These are phyloP conservation scores for Cladobotryum protrusum DNA, from an alignment of 2,329 filamentous ascomycete species.

Conservation along the genomic window DNA sequence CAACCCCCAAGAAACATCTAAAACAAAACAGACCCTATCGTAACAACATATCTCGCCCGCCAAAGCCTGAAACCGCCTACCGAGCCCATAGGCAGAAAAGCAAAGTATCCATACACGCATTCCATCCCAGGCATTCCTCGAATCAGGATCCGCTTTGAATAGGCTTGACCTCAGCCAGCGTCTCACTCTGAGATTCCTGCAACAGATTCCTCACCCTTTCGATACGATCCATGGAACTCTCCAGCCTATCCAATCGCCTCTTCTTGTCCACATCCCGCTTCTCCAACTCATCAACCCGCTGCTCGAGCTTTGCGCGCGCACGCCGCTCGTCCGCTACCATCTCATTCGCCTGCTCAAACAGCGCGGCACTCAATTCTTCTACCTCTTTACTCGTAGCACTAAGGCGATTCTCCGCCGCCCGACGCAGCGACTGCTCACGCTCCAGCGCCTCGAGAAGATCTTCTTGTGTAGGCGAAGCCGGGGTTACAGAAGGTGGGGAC, in stretches of 20 bases:
- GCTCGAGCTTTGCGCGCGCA: constrained; percentile 64
- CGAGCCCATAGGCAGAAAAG: too few species aligned
- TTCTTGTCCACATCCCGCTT: constrained; percentile 64
- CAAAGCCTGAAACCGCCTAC: too few species aligned
- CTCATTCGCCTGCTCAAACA: constrained; percentile 81
- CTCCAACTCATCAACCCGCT: constrained; percentile 63
- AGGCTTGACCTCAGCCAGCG: too few species aligned
- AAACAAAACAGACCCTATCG: too few species aligned
- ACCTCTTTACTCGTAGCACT: constrained; percentile 64
- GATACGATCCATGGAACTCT: constrained; percentile 64
- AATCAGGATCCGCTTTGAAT: too few species aligned
- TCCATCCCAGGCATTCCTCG: too few species aligned
- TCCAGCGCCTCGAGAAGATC: constrained; percentile 59
- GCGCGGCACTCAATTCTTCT: constrained; percentile 66
- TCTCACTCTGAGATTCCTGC: constrained; percentile 23
- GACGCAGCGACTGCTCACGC: constrained; percentile 60
- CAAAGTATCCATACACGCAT: too few species aligned
- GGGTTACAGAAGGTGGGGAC: background rate
- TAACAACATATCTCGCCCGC: too few species aligned
- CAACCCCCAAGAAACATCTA: too few species aligned
- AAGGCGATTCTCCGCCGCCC: constrained; percentile 62
- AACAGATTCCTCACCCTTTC: constrained; percentile 62
- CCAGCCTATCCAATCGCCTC: constrained; percentile 60
- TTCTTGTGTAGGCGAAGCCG: constrained; percentile 26
- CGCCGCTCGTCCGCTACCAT: constrained; percentile 76